phyloP scores from a whole-genome alignment of 2,329 filamentous ascomycete genomes.

The Pseudogymnoascus sp. region DNA sequence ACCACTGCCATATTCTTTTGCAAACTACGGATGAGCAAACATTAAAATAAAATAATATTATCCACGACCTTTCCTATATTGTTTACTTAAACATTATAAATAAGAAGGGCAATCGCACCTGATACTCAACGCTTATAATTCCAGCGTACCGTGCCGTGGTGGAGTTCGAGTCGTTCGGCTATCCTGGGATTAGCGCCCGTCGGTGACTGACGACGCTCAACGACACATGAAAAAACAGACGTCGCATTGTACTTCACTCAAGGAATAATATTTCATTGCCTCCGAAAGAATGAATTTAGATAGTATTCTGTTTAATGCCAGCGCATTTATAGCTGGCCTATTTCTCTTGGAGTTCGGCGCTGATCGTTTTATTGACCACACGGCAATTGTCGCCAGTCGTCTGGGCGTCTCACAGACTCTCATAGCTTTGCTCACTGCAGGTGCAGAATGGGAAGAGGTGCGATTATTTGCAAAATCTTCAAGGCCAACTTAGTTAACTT shows the following conservation, averaged over 20 bases:
- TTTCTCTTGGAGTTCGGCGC: constrained; percentile 45
- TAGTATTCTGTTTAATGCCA: constrained; percentile 33
- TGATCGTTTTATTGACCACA: constrained; percentile 46
- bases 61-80: no score
- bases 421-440: constrained; percentile 44
- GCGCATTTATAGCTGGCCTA: constrained; percentile 36
- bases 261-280: constrained; percentile 26
- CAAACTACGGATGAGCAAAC: no score
- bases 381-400: constrained; percentile 38
- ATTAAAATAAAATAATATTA: no score
- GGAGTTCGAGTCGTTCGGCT: background rate
- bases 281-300: constrained; percentile 29
- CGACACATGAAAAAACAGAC: background rate
- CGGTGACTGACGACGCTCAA: background rate
- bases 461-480: constrained; percentile 5
- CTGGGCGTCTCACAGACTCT: constrained; percentile 39
- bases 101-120: no score
- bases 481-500: background rate
- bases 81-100: no score
- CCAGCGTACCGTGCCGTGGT: background rate
- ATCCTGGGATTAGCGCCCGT: background rate
- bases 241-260: background rate
- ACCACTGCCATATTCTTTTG: no score
- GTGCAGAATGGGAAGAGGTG: constrained; percentile 50
- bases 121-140: no score